Base-by-base conservation (phyloP, 768 basidiomycete genomes). In the Trametes cubensis region DNA sequence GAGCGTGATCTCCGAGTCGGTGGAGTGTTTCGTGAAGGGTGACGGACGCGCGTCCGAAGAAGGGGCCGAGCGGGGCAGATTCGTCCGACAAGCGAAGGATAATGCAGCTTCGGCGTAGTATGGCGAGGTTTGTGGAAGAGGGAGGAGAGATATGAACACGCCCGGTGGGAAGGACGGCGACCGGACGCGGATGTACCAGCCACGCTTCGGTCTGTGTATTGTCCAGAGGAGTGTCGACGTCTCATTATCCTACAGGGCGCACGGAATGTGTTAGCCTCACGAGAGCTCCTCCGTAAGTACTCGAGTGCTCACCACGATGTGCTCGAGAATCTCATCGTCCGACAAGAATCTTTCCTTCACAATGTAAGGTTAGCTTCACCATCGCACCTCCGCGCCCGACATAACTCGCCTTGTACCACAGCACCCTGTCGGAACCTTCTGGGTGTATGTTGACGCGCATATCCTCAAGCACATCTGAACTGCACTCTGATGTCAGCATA, bases 151-250 rank as follows among this genome's bases (percentile, higher is more conserved):
- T 42, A 80, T 75, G 63, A 72, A 76, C 38, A 73, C 65, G 23
- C 56, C 77, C 14, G 83, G 86, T 0, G 89, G 87, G 64, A 92
- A 92, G 4, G 79, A 67, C 0, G 92, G 91, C 2, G 89, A 77
- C 39, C 88, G 83, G 25, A 94, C 76, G 44, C 88, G 88, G 61
- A 94, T 85, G 73, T 93, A 94, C 92, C 92, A 94, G 47, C 92
- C 92, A 28, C 88, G 84, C 60, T 85, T 84, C 0, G 92, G 92
- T 6, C 86, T 83, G 71, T 92, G 92, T 26, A 92, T 84, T 11
- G 83, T 83, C 92, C 92, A 94, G 58, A 82, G 80, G 2, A 90
- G 72, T 0, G 81, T 80, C 23, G 82, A 84, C 4, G 83, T 85
- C n/a, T 83, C 79, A 42, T 88, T 88, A 60, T 92, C 88, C 89